Evolutionary conservation across 768 basidiomycete genomes (phyloP).

Genomic region (Naganishia kalamii): DNA sequence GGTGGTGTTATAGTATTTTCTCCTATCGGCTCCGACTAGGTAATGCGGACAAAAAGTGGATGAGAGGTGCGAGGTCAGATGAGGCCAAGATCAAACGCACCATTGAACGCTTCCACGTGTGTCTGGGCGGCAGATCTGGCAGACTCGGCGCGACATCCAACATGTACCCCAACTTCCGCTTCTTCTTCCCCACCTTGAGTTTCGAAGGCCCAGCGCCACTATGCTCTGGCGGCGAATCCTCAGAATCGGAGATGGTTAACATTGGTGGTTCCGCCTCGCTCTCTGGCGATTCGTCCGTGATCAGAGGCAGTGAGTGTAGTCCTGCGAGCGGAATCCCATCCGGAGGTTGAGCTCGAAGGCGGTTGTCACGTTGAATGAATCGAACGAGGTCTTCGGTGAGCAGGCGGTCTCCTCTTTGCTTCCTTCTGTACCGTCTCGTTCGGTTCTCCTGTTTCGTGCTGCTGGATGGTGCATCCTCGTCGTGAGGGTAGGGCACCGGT

Average conservation of each 20-base stretch:
- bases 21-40: background rate
- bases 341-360: background rate
- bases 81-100: background rate
- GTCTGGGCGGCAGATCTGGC: conserved; percentile 7
- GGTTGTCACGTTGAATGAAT: conserved; percentile 10
- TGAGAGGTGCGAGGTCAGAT: background rate
- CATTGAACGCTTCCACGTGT: conserved; percentile 6
- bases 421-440: background rate
- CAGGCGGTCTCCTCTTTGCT: background rate
- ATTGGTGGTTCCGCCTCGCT: background rate
- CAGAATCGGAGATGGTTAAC: background rate
- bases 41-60: background rate
- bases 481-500: background rate
- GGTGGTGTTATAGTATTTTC: background rate
- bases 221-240: background rate
- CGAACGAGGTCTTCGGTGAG: conserved; percentile 9
- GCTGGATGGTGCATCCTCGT: background rate
- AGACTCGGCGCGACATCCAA: background rate
- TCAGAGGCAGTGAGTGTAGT: background rate
- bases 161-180: conserved; percentile 9
- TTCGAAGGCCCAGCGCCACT: background rate
- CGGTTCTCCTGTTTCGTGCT: background rate
- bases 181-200: conserved; percentile 6
- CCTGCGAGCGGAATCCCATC: background rate
- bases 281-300: background rate